Percentiles rank a stretch among this genome's conserved stretches.
These are phyloP conservation scores for Austroboletus olivaceoglutinosus DNA, from an alignment of 1,284 basidiomycete genomes.

Conservation along the genomic window DNA sequence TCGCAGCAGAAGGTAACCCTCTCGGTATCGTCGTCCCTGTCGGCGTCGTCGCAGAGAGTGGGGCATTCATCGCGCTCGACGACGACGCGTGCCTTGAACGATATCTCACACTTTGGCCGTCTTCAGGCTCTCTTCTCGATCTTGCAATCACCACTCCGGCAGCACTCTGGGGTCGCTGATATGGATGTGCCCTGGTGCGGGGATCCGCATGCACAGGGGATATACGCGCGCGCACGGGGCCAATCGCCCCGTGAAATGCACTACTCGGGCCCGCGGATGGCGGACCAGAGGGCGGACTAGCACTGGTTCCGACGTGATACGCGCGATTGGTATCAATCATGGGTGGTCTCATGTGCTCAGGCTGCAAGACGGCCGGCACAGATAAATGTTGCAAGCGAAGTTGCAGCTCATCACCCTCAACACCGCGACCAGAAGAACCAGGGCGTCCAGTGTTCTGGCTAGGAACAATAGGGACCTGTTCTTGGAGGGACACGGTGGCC, in stretches of 20 bases:
- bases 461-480: slow-evolving; percentile 28
- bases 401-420: slow-evolving; percentile 28
- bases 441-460: slow-evolving; percentile 25
- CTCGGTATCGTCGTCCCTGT: slow-evolving; percentile 5
- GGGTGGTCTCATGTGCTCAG: slow-evolving; percentile 34
- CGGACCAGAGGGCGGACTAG: slow-evolving; percentile 29
- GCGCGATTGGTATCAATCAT: slow-evolving; percentile 33
- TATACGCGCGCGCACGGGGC: slow-evolving; percentile 26
- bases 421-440: slow-evolving; percentile 15
- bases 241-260: slow-evolving; percentile 12
- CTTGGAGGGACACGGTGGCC: slow-evolving; percentile 21
- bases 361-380: slow-evolving; percentile 18
- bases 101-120: slow-evolving; percentile 30
- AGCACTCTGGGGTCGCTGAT: slow-evolving; percentile 35
- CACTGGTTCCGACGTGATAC: slow-evolving; percentile 29
- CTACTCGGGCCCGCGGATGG: slow-evolving; percentile 28
- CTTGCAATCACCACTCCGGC: slow-evolving; percentile 22
- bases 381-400: slow-evolving; percentile 27
- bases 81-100: slow-evolving; percentile 14
- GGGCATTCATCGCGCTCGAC: slow-evolving; percentile 9
- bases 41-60: neutral
- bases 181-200: slow-evolving; percentile 29
- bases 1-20: slow-evolving; percentile 1
- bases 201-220: slow-evolving; percentile 28
- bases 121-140: slow-evolving; percentile 26